Evolutionary conservation across 352 stramenopile genomes (phyloP).

Genomic region (Phytophthora parvispora): DNA sequence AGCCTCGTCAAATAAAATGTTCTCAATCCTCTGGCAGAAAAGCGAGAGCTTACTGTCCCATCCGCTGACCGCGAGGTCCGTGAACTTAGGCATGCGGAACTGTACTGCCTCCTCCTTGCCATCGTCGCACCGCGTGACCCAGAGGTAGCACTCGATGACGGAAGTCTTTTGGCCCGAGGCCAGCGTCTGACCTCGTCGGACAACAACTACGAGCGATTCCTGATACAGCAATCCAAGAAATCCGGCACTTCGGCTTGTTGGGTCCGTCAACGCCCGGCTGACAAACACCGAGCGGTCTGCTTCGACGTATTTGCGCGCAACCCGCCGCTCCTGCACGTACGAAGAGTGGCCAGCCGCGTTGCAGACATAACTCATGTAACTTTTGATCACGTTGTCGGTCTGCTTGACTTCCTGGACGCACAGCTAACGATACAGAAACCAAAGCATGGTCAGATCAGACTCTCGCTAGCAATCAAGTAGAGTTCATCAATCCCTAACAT

Average conservation of each 20-base stretch:
- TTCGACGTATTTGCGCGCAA: conserved; percentile 19
- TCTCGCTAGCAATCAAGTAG: too few species aligned
- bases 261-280: neutral
- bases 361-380: conserved; percentile 20
- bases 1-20: conserved; percentile 26
- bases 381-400: conserved; percentile 1
- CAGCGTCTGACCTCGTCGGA: conserved; percentile 3
- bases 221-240: conserved; percentile 21
- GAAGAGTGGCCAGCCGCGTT: conserved; percentile 3
- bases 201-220: conserved; percentile 19
- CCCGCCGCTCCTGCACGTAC: conserved; percentile 14
- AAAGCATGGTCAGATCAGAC: neutral
- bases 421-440: too few species aligned
- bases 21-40: conserved; percentile 22
- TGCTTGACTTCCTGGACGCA: conserved; percentile 5
- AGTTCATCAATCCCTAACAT: too few species aligned
- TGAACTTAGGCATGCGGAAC: conserved; percentile 8
- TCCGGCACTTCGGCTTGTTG: conserved; percentile 7
- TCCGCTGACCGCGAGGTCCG: conserved; percentile 15
- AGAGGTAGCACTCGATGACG: conserved; percentile 19
- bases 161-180: conserved; percentile 13
- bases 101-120: conserved; percentile 3
- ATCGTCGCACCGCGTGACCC: conserved; percentile 19
- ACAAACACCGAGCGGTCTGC: conserved; percentile 19
- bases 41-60: conserved; percentile 16